Conservation (phyloP, 1,284 basidiomycete species). For the Cystobasidiaceae sp. region DNA sequence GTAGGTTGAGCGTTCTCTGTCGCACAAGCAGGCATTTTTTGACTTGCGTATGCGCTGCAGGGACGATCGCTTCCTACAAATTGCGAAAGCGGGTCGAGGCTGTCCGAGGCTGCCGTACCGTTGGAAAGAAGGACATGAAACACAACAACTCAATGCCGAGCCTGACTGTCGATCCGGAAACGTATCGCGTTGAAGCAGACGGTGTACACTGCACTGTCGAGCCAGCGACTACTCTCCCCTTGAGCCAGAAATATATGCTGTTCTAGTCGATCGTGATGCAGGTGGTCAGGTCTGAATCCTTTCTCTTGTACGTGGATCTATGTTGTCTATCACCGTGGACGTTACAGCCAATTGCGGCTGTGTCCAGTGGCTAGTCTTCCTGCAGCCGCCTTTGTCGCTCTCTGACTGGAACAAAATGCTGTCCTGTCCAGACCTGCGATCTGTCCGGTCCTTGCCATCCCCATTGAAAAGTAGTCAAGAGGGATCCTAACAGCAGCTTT, state of each 20-base stretch:
- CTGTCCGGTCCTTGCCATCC: neutral
- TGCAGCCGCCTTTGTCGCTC: neutral
- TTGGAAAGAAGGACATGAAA: constrained; percentile 89
- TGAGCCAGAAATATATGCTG: constrained; percentile 49
- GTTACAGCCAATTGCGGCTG: neutral
- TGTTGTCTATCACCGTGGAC: no score
- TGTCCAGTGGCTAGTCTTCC: neutral
- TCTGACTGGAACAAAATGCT: neutral
- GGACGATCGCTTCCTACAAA: constrained; percentile 63
- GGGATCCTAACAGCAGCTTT: neutral
- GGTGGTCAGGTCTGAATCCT: neutral
- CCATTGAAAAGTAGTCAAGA: neutral
- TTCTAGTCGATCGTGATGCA: no score
- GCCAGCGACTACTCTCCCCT: constrained; percentile 65
- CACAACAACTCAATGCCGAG: constrained; percentile 75
- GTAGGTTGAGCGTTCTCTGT: constrained; percentile 41
- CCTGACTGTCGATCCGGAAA: constrained; percentile 89
- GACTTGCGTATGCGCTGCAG: no score
- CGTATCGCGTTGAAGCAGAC: constrained; percentile 78
- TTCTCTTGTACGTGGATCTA: no score
- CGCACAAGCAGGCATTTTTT: neutral
- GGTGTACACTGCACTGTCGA: constrained; percentile 68
- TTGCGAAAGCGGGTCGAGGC: constrained; percentile 69
- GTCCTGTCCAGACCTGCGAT: neutral
- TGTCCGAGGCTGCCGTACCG: constrained; percentile 68